Evolutionary conservation across 1,284 basidiomycete genomes (phyloP).

Genomic region (Ustilago cynodontis): DNA sequence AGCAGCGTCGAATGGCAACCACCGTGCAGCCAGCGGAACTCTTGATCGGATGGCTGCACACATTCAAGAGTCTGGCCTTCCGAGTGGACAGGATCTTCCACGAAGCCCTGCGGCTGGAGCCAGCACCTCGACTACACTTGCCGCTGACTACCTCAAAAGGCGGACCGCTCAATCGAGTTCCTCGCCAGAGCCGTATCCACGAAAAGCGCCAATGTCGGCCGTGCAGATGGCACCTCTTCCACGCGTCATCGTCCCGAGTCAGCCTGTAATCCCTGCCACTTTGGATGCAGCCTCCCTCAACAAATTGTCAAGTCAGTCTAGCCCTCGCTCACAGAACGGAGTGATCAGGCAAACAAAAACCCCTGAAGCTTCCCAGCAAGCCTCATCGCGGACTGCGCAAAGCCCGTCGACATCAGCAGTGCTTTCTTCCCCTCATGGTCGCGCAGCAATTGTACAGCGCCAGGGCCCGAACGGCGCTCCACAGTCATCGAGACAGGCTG

Average conservation of each 20-base stretch:
- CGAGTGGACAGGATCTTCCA: background rate
- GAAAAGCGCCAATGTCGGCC: background rate
- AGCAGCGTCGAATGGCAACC: background rate
- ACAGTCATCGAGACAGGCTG: background rate
- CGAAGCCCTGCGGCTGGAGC: background rate
- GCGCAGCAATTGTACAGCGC: background rate
- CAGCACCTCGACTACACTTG: background rate
- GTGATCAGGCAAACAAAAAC: background rate
- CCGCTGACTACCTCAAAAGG: background rate
- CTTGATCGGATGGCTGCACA: conserved; percentile 19
- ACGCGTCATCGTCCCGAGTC: background rate
- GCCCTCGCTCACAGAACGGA: background rate
- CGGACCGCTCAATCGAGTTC: background rate
- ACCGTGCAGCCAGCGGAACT: conserved; percentile 12
- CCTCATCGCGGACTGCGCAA: background rate
- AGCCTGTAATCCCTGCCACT: background rate
- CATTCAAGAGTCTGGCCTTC: background rate
- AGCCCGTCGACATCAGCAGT: background rate
- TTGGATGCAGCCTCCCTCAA: background rate
- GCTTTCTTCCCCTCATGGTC: background rate
- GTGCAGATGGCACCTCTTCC: background rate
- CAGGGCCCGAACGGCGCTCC: background rate
- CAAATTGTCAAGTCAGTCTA: background rate
- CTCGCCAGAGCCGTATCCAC: background rate
- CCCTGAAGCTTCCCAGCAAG: background rate